Conservation (phyloP, 2,329 filamentous ascomycete genomes). For the Botryotinia calthae region DNA sequence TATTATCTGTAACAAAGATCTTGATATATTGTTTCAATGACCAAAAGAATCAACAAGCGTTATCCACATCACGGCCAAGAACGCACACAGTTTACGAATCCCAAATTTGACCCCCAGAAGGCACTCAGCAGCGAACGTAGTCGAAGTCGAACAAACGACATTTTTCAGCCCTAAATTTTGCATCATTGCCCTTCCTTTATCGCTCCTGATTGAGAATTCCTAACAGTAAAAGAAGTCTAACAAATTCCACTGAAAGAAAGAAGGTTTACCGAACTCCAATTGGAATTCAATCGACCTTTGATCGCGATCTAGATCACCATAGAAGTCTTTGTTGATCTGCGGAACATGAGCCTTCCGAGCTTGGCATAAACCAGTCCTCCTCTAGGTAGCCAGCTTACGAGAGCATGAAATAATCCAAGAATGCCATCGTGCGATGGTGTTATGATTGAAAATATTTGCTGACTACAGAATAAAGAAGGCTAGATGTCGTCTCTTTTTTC, state of each 20-base stretch:
- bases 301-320: background rate
- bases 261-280: background rate
- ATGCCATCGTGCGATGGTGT: background rate
- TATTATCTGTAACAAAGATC: background rate
- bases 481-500: background rate
- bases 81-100: background rate
- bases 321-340: background rate
- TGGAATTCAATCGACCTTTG: background rate
- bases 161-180: background rate
- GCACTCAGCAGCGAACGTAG: background rate
- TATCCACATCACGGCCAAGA: background rate
- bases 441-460: background rate
- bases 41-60: background rate
- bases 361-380: background rate
- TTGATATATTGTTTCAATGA: background rate
- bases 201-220: background rate
- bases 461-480: background rate
- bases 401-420: background rate
- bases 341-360: background rate
- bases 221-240: background rate
- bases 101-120: background rate
- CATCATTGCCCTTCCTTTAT: background rate
- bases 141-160: background rate
- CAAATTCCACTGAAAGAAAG: background rate
- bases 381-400: background rate